A percentile compares a stretch with the other conserved stretches of the same genome.
phyloP scores from a whole-genome alignment of 306 rosid genomes.

The Psophocarpus tetragonolobus region DNA sequence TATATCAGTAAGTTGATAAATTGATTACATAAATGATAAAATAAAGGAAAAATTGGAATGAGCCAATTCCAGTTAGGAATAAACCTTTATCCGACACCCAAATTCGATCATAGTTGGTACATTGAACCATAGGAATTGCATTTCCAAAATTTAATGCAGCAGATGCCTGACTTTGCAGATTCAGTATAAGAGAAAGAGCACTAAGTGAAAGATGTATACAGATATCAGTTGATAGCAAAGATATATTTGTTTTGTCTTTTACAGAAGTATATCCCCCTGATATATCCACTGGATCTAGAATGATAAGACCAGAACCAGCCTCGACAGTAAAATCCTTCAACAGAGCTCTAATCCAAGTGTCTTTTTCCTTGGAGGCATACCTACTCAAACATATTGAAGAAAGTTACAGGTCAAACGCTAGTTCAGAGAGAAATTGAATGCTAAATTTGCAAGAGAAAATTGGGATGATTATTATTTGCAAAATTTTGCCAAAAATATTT shows the following conservation, averaged over 20 bases:
- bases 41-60: not conserved
- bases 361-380: conserved; percentile 94
- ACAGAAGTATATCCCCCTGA: conserved; percentile 98
- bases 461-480: conserved; percentile 2
- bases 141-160: conserved; percentile 80
- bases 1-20: conserved; percentile 12
- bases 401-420: conserved; percentile 25
- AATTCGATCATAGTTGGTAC: conserved; percentile 81
- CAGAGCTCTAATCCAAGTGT: conserved; percentile 92
- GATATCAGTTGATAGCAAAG: conserved; percentile 81
- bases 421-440: not conserved
- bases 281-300: conserved; percentile 93
- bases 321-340: conserved; percentile 91
- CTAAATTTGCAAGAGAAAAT: not conserved
- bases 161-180: conserved; percentile 83
- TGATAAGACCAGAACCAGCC: conserved; percentile 94
- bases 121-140: conserved; percentile 68
- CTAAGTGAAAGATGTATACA: conserved; percentile 93
- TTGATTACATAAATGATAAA: conserved; percentile 17
- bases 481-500: conserved; percentile 29
- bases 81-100: conserved; percentile 91
- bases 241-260: conserved; percentile 90
- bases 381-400: conserved; percentile 49
- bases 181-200: conserved; percentile 81
- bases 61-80: conserved; percentile 17